Base-by-base conservation (phyloP, 495 filamentous ascomycete species). In the Sporormia fimetaria region DNA sequence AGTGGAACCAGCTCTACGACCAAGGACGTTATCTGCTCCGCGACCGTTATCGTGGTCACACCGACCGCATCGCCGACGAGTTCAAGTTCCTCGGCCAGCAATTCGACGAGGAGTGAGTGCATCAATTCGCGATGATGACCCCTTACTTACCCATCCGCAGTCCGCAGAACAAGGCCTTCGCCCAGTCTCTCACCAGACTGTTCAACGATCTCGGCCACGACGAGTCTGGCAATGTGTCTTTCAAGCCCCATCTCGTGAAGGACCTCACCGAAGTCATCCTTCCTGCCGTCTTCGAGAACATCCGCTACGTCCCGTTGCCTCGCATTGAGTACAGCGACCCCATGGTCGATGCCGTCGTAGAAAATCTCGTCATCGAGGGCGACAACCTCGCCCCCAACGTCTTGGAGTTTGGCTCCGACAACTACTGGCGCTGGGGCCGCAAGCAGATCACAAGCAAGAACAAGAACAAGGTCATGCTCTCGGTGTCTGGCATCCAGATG, bases 371-470 rank as follows among this genome's bases (percentile, higher is more conserved):
- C 28, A 73, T 98, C 48, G 90, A 98, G 65, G 84, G 85, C 44
- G 90, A 96, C 65, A 98, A 98, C 63, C 73, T 98, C 50, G 84
- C 90, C 72, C 90, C 90, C 26, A 98, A 98, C 59, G 76, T 93
- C 2, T 63, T 95, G 18, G 92, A 98, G 55, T 74, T 96, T 52
- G 76, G 76, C 32, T 83, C 74, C 57, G 88, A 98, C 64, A 94
- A 95, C 66, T 93, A 93, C 67, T 87, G 86, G 74, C 78, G 83
- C 46, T 95, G 81, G 74, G 92, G 90, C 16, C 84, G 90, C 52
- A 94, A 90, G 78, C 72, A 70, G 43, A 67, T 80, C 34, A 70
- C 73, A 59, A 94, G 71, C 73, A 85, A 76, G 66, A 78, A 74
- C 51, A 77, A 79, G 59, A 85, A 94, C 62, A 79, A 82, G 52